These are phyloP conservation scores for Calonectria hawksworthii DNA, from an alignment of 2,329 filamentous ascomycete species.

Conservation along the genomic window DNA sequence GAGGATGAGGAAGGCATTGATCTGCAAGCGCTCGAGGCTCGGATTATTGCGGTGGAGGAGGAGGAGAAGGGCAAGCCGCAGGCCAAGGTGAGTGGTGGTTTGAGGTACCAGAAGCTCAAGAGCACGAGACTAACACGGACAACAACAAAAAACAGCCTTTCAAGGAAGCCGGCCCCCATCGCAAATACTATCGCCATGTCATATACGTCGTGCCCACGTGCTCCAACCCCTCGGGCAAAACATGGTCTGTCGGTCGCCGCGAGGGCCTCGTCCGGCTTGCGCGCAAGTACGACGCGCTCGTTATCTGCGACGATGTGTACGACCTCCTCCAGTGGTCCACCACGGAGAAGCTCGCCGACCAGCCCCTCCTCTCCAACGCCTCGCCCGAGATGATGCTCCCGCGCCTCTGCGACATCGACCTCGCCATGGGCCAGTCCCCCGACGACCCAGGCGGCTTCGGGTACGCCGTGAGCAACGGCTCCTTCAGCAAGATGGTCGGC, in stretches of 20 bases:
- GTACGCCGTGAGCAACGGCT: slow-evolving; percentile 87
- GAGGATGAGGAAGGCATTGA: slow-evolving; percentile 86
- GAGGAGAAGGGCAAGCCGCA: slow-evolving; percentile 35
- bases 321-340: slow-evolving; percentile 87
- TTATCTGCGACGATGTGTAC: slow-evolving; percentile 94
- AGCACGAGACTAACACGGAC: not conserved
- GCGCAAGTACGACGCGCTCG: slow-evolving; percentile 82
- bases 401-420: slow-evolving; percentile 84
- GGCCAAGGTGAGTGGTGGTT: slow-evolving; percentile 18
- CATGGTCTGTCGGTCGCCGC: slow-evolving; percentile 80
- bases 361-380: slow-evolving; percentile 48
- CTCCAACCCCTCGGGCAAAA: slow-evolving; percentile 88
- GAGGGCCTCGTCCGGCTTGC: slow-evolving; percentile 81
- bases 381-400: slow-evolving; percentile 71
- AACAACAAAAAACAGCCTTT: slow-evolving; percentile 52
- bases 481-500: slow-evolving; percentile 88
- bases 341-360: slow-evolving; percentile 24
- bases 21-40: slow-evolving; percentile 62
- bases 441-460: slow-evolving; percentile 72
- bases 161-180: slow-evolving; percentile 70
- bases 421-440: slow-evolving; percentile 69
- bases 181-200: slow-evolving; percentile 87
- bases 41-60: slow-evolving; percentile 48
- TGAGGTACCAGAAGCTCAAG: not conserved
- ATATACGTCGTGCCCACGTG: slow-evolving; percentile 93